Evolutionary conservation across 1,139 yeast species (phyloP).

Genomic region (Pichia sp.): DNA sequence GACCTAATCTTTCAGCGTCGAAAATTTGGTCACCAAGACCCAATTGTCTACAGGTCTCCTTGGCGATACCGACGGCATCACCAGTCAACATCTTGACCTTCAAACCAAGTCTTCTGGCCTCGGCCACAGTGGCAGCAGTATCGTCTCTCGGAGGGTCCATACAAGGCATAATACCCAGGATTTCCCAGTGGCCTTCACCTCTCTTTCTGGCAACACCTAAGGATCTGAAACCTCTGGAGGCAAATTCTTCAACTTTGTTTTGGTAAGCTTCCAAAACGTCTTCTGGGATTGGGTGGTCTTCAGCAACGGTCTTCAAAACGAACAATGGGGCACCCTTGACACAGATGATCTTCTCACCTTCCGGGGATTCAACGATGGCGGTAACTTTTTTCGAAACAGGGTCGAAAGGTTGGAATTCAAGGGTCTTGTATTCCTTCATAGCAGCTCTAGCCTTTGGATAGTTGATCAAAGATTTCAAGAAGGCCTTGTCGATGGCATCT

Average conservation of each 20-base stretch:
- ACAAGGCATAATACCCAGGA: slow-evolving; percentile 96
- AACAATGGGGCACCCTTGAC: slow-evolving; percentile 97
- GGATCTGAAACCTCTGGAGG: slow-evolving; percentile 98
- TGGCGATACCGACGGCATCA: slow-evolving; percentile 98
- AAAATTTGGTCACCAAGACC: slow-evolving; percentile 96
- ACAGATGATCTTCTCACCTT: slow-evolving; percentile 93
- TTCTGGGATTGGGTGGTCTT: slow-evolving; percentile 94
- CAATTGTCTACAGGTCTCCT: slow-evolving; percentile 97
- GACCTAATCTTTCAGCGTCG: slow-evolving; percentile 90
- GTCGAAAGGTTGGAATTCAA: slow-evolving; percentile 96
- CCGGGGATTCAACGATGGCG: slow-evolving; percentile 91
- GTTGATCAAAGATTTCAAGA: slow-evolving; percentile 79
- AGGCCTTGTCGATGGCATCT: slow-evolving; percentile 97
- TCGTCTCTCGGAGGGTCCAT: slow-evolving; percentile 99
- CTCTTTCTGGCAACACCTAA: slow-evolving; percentile 98
- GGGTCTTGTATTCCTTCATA: slow-evolving; percentile 90
- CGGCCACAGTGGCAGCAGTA: slow-evolving; percentile 92
- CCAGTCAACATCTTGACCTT: slow-evolving; percentile 98
- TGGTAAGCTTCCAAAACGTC: slow-evolving; percentile 93
- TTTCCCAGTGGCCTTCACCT: slow-evolving; percentile 99
- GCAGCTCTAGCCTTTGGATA: slow-evolving; percentile 96
- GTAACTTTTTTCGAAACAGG: slow-evolving; percentile 97
- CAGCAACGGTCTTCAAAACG: slow-evolving; percentile 93
- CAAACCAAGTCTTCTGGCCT: slow-evolving; percentile 90
- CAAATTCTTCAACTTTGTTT: slow-evolving; percentile 95